Evolutionary conservation across 257 asterid genomes (phyloP), one percentile per base, ranked within the genome.

Genomic region (Nicotiana knightiana): DNA sequence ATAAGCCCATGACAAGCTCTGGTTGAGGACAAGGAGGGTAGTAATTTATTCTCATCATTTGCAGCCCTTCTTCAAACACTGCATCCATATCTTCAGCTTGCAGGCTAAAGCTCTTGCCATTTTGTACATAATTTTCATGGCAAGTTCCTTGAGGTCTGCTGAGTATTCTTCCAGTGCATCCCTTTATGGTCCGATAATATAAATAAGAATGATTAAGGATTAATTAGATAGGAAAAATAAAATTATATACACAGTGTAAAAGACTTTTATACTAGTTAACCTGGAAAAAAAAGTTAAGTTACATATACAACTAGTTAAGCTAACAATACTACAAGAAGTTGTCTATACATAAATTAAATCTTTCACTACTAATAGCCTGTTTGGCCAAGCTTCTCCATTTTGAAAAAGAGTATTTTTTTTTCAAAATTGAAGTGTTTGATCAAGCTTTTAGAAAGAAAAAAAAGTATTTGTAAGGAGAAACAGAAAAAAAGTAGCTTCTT

Each of bases 11-110:
- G 8, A 86, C 90, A 0, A 83, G 85, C 81, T 91, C 90, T n/a
- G 95, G 91, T 48, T 86, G 87, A 0, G 93, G 91, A 61, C 92
- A 91, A 1, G 90, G 91, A 0, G 95, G 93, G 7, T 91, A 90
- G 54, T 90, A 89, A 73, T 89, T 89, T 90, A 91, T 87, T 30
- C 91, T 66, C 82, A 91, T 89, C 13, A 86, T 17, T 48, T 91
- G 93, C 51, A 88, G 12, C 82, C 87, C 91, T 46, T 84, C 81
- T n/a, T 79, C 87, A 9, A 89, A 91, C 18, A 80, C 12, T 17
- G 48, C 83, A n/a, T 7, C 43, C 4, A 80, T 18, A 43, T 65
- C 48, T 16, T 16, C 37, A 24, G 37, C n/a, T 51, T 65, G 13
- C 75, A 80, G 39, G 58, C 75, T 66, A 80, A 54, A 7, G 83